Base-by-base conservation (phyloP, 805 yeast genomes). In the Lipomyces orientalis region DNA sequence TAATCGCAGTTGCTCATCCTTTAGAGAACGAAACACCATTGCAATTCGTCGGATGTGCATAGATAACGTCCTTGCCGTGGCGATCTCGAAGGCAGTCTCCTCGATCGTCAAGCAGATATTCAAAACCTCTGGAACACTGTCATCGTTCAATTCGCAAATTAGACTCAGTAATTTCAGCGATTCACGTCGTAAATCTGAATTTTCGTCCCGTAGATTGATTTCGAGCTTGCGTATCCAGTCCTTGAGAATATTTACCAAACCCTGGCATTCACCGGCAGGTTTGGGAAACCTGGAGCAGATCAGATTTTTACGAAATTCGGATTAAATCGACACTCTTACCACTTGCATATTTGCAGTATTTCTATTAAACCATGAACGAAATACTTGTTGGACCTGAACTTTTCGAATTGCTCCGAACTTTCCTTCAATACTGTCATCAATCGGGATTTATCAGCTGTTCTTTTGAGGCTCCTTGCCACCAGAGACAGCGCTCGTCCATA, bases 41-140 rank as follows among this genome's bases (percentile, higher is more conserved):
- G 71, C 78, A 62, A 67, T 68, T 59, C 67, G 74, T 73, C 97
- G 84, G 37, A 89, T 82, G 75, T 96, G 85, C 66, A 88, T 80
- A 31, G 87, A 86, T 1, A 94, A 81, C 73, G 90, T 96, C 78
- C 98, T 87, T 1, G 90, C 89, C 65, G 86, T 86, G 12, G 85
- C 80, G 19, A 93, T 78, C n/a, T 85, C 85, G 61, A 89, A 81
- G 0, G 97, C 97, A 6, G 89, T 84, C 66, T 87, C 86, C 76
- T 92, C 97, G 59, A 93, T 85, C 1, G 85, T 73, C 61, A 82
- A 78, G 67, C 89, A 84, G 61, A 84, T 86, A 37, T 81, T 78
- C n/a, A 88, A 70, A 16, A 84, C 72, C 1, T 76, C 75, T 1
- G 86, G 82, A 16, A 80, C 75, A 9, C 79, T 79, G 14, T 68